Evolutionary conservation across 805 yeast genomes (phyloP).

Genomic region (Nakazawaea pomicola): DNA sequence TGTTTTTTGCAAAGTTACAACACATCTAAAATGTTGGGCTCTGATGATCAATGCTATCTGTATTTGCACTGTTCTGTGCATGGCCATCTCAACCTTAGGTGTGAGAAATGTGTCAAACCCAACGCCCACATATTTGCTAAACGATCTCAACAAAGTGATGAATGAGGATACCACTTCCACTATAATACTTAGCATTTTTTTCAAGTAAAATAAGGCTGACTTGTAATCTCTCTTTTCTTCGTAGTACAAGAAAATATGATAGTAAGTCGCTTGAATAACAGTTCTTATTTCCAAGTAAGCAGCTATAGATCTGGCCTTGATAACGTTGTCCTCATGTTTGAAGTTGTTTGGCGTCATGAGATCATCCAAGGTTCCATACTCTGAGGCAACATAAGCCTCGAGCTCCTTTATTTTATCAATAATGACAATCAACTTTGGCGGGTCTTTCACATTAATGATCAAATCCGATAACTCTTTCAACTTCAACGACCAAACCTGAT

Average conservation of each 20-base stretch:
- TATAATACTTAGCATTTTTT: slow-evolving; percentile 26
- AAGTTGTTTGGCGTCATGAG: slow-evolving; percentile 21
- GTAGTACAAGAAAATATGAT: slow-evolving; percentile 36
- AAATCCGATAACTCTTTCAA: slow-evolving; percentile 30
- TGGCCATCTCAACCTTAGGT: slow-evolving; percentile 30
- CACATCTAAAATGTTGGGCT: slow-evolving; percentile 20
- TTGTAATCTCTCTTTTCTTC: slow-evolving; percentile 27
- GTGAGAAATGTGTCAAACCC: slow-evolving; percentile 35
- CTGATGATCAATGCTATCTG: slow-evolving; percentile 25
- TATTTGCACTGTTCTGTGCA: slow-evolving; percentile 33
- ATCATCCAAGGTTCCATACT: slow-evolving; percentile 27
- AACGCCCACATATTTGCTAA: slow-evolving; percentile 23
- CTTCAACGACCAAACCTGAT: slow-evolving; percentile 25
- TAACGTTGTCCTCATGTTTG: slow-evolving; percentile 18
- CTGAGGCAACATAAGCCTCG: slow-evolving; percentile 28
- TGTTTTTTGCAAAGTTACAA: slow-evolving; percentile 2
- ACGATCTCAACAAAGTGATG: slow-evolving; percentile 27
- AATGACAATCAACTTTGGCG: slow-evolving; percentile 33
- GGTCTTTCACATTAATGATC: slow-evolving; percentile 35
- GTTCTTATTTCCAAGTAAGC: slow-evolving; percentile 24
- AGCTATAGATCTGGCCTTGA: slow-evolving; percentile 19
- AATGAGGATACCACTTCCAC: slow-evolving; percentile 33
- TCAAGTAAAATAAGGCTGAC: slow-evolving; percentile 33
- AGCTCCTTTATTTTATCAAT: slow-evolving; percentile 29
- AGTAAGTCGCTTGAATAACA: slow-evolving; percentile 34